Evolutionary conservation across 2,329 filamentous ascomycete genomes (phyloP), one percentile per base, ranked within the genome.

Genomic region (Aureobasidium sp.): DNA sequence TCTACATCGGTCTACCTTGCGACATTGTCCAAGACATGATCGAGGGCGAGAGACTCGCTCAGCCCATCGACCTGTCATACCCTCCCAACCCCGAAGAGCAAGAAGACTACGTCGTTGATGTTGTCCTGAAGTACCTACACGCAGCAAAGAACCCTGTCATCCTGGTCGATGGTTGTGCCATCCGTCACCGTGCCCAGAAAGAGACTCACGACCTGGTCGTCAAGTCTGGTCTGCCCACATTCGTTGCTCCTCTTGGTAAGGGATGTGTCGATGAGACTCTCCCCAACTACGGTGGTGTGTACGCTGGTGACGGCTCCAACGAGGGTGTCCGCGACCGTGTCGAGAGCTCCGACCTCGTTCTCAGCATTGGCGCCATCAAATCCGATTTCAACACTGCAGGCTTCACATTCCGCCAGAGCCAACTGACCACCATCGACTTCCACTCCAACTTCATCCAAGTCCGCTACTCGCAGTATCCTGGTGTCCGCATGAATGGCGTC

Each of bases 161-260:
- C 38, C 78, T 96, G 9, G 85, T 95, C 6, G 91, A 96, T 71
- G 89, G 88, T 38, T 94, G 90, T 68, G 87, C 89, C 13, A 85
- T 91, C 64, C 84, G 90, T 35, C 88, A 94, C 0, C 90, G 90
- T 64, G 88, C 88, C 57, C 87, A 90, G 4, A 88, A 78, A 9
- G 79, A 81, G 66, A 69, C 80, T n/a, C 89, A 86, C 2, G 86
- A 87, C 51, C 77, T 90, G 68, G 89, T 90, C 67, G 88, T 84
- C 42, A 73, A 90, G 58, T 87, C 87, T 2, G 88, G 83, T 4
- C 77, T 95, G 8, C 90, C 91, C 4, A 87, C 89, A 0, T 95
- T 94, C 67, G 88, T 92, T n/a, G 88, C 90, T 0, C 89, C 90
- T 2, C 95, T 95, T 88, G 90, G 90, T 49, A 95, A 95, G 75